A percentile compares a stretch with the other conserved stretches of the same genome.
These are phyloP conservation scores for Oryza nivara DNA, from an alignment of 176 grass and related monocot species.

Conservation along the genomic window DNA sequence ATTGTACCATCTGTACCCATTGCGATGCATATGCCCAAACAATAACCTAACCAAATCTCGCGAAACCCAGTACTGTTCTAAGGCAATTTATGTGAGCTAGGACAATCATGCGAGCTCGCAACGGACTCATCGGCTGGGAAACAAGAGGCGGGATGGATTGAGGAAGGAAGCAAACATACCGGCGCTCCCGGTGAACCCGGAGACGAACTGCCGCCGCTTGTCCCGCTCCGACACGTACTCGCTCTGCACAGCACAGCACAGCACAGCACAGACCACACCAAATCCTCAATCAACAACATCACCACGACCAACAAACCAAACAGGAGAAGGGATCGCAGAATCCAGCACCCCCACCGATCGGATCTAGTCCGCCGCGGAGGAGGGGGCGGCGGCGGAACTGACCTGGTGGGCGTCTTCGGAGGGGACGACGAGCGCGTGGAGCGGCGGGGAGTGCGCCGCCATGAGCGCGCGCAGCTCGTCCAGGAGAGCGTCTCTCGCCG, in stretches of 20 bases:
- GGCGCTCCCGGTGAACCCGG: conserved; percentile 91
- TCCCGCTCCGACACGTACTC: conserved; percentile 96
- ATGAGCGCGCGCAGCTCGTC: conserved; percentile 75
- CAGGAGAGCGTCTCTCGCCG: conserved; percentile 60
- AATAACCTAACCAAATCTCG: neutral
- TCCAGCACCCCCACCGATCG: neutral
- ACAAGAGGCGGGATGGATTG: neutral
- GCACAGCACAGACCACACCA: conserved; percentile 8
- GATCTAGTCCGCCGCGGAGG: conserved; percentile 1
- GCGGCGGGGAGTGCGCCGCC: conserved; percentile 79
- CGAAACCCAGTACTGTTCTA: neutral
- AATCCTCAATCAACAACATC: conserved; percentile 1
- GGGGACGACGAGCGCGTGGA: conserved; percentile 80
- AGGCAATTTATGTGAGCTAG: neutral
- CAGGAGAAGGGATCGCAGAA: neutral
- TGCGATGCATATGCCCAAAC: neutral
- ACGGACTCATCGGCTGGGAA: neutral
- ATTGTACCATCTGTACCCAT: neutral
- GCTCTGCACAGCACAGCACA: conserved; percentile 53
- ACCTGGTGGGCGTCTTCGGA: conserved; percentile 99
- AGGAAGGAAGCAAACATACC: conserved; percentile 49
- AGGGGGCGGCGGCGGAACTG: neutral
- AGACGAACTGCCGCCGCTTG: conserved; percentile 82
- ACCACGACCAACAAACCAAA: neutral
- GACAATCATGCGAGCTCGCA: neutral